Conservation (phyloP, 139 green algal genomes). For the Yamagishiella unicocca region DNA sequence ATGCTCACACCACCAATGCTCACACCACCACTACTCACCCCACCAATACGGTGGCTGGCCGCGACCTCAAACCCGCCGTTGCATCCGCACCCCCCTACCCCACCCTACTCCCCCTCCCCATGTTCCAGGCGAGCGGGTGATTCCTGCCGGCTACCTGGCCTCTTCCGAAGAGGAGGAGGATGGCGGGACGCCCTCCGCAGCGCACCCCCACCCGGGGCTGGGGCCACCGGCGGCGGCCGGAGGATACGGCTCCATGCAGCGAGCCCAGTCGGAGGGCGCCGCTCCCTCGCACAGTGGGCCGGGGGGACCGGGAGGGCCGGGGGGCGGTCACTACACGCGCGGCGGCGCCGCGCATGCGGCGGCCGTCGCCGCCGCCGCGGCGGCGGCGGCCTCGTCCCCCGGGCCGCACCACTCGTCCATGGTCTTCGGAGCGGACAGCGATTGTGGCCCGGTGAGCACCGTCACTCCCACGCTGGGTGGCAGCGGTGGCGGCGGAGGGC, state of each 20-base stretch:
- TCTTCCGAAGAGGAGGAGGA: constrained; percentile 17
- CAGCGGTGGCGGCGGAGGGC: background rate
- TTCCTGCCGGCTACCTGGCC: constrained; percentile 15
- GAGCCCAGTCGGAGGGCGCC: constrained; percentile 6
- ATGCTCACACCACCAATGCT: too few relatives aligned
- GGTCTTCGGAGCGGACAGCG: background rate
- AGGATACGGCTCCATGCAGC: background rate
- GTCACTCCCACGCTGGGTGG: background rate
- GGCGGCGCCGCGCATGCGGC: background rate
- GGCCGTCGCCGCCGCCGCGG: background rate
- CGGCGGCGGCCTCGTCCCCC: constrained; percentile 5
- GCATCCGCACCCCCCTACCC: too few relatives aligned
- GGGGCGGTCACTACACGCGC: constrained; percentile 15
- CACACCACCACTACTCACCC: too few relatives aligned
- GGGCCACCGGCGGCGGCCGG: background rate
- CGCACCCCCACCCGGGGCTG: too few relatives aligned
- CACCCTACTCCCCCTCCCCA: background rate
- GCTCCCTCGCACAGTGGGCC: background rate
- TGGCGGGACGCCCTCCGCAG: background rate
- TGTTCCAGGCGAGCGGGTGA: constrained; percentile 22
- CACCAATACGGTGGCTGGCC: background rate
- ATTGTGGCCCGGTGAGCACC: too few relatives aligned
- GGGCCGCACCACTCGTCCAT: too few relatives aligned
- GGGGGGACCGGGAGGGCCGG: background rate
- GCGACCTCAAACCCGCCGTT: too few relatives aligned